A percentile compares a stretch with the other conserved stretches of the same genome.
Evolutionary conservation across 257 asterid species (phyloP).

Genomic region (Solanum piurae): DNA sequence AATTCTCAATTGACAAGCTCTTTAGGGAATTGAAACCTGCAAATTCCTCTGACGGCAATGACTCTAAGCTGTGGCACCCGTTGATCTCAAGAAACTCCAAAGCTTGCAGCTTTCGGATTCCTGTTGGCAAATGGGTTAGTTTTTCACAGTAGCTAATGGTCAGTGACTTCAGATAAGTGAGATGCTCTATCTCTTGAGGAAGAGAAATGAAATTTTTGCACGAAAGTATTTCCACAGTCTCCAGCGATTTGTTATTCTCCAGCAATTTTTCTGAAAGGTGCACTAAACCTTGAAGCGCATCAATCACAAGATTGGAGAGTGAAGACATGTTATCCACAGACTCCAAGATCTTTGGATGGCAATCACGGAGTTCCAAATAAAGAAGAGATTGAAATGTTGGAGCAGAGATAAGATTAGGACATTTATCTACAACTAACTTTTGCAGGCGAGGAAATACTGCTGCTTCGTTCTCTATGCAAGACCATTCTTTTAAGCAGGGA

Average conservation of each 20-base stretch:
- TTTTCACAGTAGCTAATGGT: constrained; percentile 14
- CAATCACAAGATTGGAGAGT: constrained; percentile 8
- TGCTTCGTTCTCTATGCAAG: neutral
- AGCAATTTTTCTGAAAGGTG: constrained; percentile 6
- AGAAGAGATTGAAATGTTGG: constrained; percentile 10
- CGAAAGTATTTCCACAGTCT: constrained; percentile 12
- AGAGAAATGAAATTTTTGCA: constrained; percentile 6
- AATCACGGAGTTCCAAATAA: constrained; percentile 7
- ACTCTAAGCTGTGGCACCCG: constrained; percentile 6
- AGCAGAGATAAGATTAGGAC: constrained; percentile 12
- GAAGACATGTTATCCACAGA: constrained; percentile 6
- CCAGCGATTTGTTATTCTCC: constrained; percentile 4
- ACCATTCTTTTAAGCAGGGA: constrained; percentile 14
- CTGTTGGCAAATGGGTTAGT: constrained; percentile 4
- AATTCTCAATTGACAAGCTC: constrained; percentile 10
- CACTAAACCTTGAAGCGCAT: neutral
- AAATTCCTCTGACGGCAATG: constrained; percentile 7
- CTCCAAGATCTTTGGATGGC: constrained; percentile 7
- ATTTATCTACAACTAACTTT: constrained; percentile 9
- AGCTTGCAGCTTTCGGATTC: constrained; percentile 5
- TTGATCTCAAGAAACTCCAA: constrained; percentile 12
- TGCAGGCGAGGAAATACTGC: constrained; percentile 5
- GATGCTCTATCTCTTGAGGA: constrained; percentile 7
- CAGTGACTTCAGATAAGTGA: constrained; percentile 8
- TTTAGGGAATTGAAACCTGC: constrained; percentile 14